Conservation (phyloP, 257 asterid species). For the Buddleja alternifolia region DNA sequence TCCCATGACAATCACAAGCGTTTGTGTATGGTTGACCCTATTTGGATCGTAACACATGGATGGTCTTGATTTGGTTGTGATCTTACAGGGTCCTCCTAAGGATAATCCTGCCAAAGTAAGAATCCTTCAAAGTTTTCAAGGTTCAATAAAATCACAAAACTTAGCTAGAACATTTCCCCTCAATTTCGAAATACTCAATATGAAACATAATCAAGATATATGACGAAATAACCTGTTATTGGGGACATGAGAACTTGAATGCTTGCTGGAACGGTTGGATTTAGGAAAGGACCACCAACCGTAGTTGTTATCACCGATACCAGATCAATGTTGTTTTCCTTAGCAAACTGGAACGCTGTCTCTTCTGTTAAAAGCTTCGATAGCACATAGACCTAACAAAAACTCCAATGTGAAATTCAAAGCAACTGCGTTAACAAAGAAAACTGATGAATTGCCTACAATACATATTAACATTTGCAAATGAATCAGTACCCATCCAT, state of each 20-base stretch:
- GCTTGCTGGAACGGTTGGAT: conserved; percentile 74
- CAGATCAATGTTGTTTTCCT: conserved; percentile 65
- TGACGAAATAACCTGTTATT: conserved; percentile 53
- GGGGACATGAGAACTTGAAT: conserved; percentile 77
- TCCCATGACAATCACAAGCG: no score
- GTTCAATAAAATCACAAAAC: not conserved
- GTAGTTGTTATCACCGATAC: conserved; percentile 74
- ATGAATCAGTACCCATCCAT: conserved; percentile 74
- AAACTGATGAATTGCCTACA: not conserved
- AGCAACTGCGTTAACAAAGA: not conserved
- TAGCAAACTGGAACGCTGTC: conserved; percentile 68
- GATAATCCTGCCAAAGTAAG: not conserved
- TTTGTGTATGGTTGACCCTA: no score
- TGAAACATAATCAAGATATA: not conserved
- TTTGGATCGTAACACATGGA: no score
- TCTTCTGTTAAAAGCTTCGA: conserved; percentile 73
- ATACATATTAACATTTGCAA: conserved; percentile 1
- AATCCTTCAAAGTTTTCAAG: not conserved
- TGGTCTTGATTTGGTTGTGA: no score
- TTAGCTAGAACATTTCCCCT: not conserved
- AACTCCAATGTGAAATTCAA: not conserved
- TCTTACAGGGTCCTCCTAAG: no score
- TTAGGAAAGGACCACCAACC: conserved; percentile 83
- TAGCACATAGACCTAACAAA: conserved; percentile 65
- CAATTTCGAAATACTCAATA: not conserved